Conservation (phyloP, 192 early-diverging fungal species). For the Coemansia sp. region DNA sequence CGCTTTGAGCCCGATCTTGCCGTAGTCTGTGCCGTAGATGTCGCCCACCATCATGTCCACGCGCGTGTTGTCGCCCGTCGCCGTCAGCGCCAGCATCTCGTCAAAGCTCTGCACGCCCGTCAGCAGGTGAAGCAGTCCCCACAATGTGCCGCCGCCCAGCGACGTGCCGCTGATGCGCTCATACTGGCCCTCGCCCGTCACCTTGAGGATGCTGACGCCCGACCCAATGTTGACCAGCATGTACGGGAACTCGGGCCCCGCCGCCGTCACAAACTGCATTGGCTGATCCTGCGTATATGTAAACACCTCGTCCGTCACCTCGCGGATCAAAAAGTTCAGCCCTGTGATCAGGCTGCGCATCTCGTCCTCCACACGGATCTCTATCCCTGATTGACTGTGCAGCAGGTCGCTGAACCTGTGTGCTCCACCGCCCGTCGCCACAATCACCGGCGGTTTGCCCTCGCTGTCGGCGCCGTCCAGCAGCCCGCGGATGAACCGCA, state of each 20-base stretch:
- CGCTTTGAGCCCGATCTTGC: slow-evolving; percentile 88
- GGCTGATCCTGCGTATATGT: slow-evolving; percentile 78
- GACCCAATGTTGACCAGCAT: slow-evolving; percentile 97
- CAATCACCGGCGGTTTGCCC: slow-evolving; percentile 50
- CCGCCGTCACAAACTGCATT: slow-evolving; percentile 58
- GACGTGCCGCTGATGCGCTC: slow-evolving; percentile 87
- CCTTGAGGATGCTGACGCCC: slow-evolving; percentile 94
- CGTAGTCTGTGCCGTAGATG: slow-evolving; percentile 90
- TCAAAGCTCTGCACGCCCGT: slow-evolving; percentile 88
- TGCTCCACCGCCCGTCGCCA: slow-evolving; percentile 88
- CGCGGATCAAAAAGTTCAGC: slow-evolving; percentile 86
- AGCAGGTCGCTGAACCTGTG: slow-evolving; percentile 73
- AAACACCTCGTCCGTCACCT: slow-evolving; percentile 92
- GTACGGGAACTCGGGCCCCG: slow-evolving; percentile 68
- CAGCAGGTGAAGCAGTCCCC: slow-evolving; percentile 87
- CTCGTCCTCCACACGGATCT: slow-evolving; percentile 84
- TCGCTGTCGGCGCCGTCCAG: slow-evolving; percentile 30
- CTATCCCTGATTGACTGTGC: slow-evolving; percentile 62
- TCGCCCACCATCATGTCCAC: slow-evolving; percentile 91
- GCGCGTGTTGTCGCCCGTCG: slow-evolving; percentile 86
- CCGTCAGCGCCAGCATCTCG: slow-evolving; percentile 81
- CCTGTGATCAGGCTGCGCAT: slow-evolving; percentile 85
- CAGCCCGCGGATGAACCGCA: slow-evolving; percentile 73
- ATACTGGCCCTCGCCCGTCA: slow-evolving; percentile 78
- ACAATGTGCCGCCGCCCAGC: slow-evolving; percentile 93